A percentile compares a stretch with the other conserved stretches of the same genome.
Evolutionary conservation across 2,329 filamentous ascomycete species (phyloP).

Genomic region (Stachybotrys chlorohalonatus): DNA sequence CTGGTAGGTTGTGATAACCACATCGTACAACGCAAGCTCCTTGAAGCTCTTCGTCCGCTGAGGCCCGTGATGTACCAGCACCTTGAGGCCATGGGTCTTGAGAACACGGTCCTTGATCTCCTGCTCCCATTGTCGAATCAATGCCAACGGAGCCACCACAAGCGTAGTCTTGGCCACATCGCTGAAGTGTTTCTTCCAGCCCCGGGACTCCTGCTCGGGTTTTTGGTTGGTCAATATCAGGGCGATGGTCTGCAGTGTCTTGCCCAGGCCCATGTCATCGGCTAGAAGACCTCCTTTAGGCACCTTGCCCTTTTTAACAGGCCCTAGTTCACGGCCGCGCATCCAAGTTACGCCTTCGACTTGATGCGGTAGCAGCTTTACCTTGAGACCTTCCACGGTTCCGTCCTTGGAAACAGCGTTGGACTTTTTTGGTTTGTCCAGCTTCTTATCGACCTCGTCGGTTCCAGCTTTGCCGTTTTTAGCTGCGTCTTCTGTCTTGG

Average conservation of each 20-base stretch:
- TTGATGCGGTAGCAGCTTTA: slow-evolving; percentile 87
- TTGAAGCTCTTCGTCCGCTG: slow-evolving; percentile 70
- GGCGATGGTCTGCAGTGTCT: slow-evolving; percentile 89
- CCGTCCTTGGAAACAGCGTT: slow-evolving; percentile 34
- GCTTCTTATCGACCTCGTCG: background rate
- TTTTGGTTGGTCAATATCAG: slow-evolving; percentile 78
- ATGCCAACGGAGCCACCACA: slow-evolving; percentile 82
- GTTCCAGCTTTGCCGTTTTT: background rate
- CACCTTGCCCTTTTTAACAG: slow-evolving; percentile 68
- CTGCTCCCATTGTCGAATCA: slow-evolving; percentile 95
- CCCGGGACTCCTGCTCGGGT: slow-evolving; percentile 45
- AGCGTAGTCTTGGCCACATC: slow-evolving; percentile 71
- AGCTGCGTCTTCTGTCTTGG: slow-evolving; percentile 7
- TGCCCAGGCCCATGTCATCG: slow-evolving; percentile 95
- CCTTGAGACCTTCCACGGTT: slow-evolving; percentile 66
- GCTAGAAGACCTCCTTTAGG: slow-evolving; percentile 92
- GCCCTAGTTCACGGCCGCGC: slow-evolving; percentile 81
- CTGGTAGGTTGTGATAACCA: slow-evolving; percentile 96
- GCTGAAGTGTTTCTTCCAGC: slow-evolving; percentile 60
- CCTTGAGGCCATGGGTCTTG: slow-evolving; percentile 59
- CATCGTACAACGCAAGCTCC: slow-evolving; percentile 77
- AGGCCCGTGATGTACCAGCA: slow-evolving; percentile 86
- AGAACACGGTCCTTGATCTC: slow-evolving; percentile 81
- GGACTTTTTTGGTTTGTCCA: slow-evolving; percentile 10
- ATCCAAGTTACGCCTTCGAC: slow-evolving; percentile 94